These are phyloP conservation scores for Tricholomella constricta DNA, from an alignment of 768 basidiomycete genomes.

Conservation along the genomic window DNA sequence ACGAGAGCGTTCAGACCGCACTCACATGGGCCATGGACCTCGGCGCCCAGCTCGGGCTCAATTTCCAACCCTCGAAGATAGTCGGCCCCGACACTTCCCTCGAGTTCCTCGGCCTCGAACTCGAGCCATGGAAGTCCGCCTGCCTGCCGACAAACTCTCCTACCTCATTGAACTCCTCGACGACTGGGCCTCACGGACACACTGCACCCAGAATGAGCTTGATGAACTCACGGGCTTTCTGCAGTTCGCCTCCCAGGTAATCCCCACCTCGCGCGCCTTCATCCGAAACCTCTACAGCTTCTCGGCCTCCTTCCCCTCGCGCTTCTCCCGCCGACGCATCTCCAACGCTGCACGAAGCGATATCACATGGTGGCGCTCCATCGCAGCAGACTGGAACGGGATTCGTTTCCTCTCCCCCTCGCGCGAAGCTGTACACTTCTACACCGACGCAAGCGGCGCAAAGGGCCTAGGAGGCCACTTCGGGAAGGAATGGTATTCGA, in stretches of 20 bases:
- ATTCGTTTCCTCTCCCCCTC: conserved; percentile 18
- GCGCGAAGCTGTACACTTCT: conserved; percentile 16
- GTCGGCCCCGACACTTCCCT: conserved; percentile 20
- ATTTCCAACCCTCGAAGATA: conserved; percentile 29
- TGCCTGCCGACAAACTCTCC: conserved; percentile 31
- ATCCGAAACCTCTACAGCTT: conserved; percentile 30
- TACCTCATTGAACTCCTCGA: conserved; percentile 24
- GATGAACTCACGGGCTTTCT: conserved; percentile 35
- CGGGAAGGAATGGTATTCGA: background rate
- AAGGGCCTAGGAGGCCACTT: conserved; percentile 29
- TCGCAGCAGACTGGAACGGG: conserved; percentile 31
- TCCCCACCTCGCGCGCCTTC: conserved; percentile 30
- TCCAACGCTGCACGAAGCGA: conserved; percentile 22
- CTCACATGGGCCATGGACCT: conserved; percentile 32
- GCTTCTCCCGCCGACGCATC: conserved; percentile 22
- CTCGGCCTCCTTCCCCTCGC: conserved; percentile 23
- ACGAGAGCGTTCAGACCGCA: conserved; percentile 9
- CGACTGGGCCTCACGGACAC: conserved; percentile 19
- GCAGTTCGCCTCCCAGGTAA: conserved; percentile 36
- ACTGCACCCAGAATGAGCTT: conserved; percentile 26
- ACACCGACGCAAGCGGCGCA: conserved; percentile 35
- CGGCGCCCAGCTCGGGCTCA: conserved; percentile 27
- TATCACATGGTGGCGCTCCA: conserved; percentile 33
- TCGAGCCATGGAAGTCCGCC: conserved; percentile 32
- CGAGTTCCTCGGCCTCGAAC: conserved; percentile 29